Conservation (phyloP, 768 basidiomycete species). For the Mycena metata region DNA sequence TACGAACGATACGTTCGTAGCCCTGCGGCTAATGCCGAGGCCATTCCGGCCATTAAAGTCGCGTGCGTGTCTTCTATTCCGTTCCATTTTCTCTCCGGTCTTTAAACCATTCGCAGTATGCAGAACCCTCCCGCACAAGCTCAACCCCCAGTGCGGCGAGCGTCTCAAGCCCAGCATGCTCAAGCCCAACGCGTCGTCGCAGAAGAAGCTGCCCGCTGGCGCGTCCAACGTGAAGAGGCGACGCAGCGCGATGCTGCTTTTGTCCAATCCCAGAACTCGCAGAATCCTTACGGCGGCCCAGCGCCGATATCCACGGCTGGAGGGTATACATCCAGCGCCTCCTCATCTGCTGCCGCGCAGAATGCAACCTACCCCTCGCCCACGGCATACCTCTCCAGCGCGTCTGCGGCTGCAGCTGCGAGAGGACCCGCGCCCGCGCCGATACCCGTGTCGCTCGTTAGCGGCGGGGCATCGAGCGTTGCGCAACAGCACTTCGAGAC, state of each 20-base stretch:
- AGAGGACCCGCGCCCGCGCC: background rate
- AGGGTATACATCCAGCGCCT: too few relatives aligned
- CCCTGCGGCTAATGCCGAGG: background rate
- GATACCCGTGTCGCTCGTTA: background rate
- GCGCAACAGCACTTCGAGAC: background rate
- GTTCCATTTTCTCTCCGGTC: too few relatives aligned
- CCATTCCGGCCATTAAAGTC: background rate
- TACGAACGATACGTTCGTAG: background rate
- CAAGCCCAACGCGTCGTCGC: constrained; percentile 22
- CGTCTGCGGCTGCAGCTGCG: background rate
- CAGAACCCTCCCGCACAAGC: too few relatives aligned
- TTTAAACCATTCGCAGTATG: too few relatives aligned
- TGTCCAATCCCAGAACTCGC: background rate
- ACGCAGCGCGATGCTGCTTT: constrained; percentile 10
- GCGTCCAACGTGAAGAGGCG: constrained; percentile 25
- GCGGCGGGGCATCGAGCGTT: background rate
- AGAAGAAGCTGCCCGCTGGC: constrained; percentile 23
- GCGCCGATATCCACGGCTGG: too few relatives aligned
- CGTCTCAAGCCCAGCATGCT: background rate
- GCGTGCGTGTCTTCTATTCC: background rate
- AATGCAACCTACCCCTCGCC: background rate
- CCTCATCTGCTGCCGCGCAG: too few relatives aligned
- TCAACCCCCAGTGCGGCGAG: too few relatives aligned
- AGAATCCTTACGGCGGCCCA: too few relatives aligned
- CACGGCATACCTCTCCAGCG: constrained; percentile 2